Base-by-base conservation (phyloP, 345 rosid species). In the Iberis pinnata region DNA sequence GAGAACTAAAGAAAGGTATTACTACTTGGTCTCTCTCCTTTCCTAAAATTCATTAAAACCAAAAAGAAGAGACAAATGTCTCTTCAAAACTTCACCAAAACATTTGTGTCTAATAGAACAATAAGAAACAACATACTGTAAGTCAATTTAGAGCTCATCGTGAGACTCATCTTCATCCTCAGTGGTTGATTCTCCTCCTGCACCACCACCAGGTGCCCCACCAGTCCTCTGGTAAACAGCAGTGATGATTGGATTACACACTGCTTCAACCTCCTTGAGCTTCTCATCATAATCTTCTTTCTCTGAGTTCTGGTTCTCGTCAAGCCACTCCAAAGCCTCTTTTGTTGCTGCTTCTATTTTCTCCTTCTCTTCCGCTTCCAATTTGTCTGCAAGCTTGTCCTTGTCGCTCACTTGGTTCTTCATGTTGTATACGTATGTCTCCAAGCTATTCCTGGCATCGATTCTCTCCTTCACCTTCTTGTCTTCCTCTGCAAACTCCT, bases 231-330 rank as follows among this genome's bases (percentile, higher is more conserved):
- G 92, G 50, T 88, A 88, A 0, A 88, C 97, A 0, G 92, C 88
- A 0, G 81, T 70, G 61, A 88, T 83, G 75, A 88, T 83, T 4
- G 97, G 97, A 72, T 88, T 88, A 81, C 95, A 88, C 9, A 85
- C 83, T 1, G 95, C 85, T 70, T 88, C 97, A 0, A 88, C 92
- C 71, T 85, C 97, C 74, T 88, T 85, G 25, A 88, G 73, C 76
- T 88, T 88, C 84, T 88, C 97, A 0, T 88, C 97, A 12, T 77
- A 88, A 48, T 85, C 97, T 49, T 88, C 97, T 51, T 88, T 88
- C 82, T 88, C 97, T 0, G 80, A 85, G 1, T 7, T 68, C 95
- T 29, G 33, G 33, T 29, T 29, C 33, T 29, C 33, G 8, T 29
- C 33, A 6, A 29, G 33, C 33, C 33, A 88, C 44, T 88, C 97